A percentile compares a stretch with the other conserved stretches of the same genome.
phyloP scores from a whole-genome alignment of 306 rosid genomes.

The Cucurbita pepo region DNA sequence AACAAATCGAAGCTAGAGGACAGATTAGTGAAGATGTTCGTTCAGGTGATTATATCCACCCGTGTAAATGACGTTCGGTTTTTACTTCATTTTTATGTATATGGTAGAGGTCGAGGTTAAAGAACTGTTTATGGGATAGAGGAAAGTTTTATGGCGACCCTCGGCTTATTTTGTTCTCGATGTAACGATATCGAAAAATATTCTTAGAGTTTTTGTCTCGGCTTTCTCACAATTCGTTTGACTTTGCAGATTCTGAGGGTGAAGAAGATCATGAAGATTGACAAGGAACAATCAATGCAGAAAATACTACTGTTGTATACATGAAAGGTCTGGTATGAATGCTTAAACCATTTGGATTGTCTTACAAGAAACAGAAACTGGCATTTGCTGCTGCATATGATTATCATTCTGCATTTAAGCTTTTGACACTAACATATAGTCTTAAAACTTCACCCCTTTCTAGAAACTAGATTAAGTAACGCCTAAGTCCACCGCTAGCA shows the following conservation, averaged over 20 bases:
- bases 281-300: constrained; percentile 13
- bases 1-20: constrained; percentile 78
- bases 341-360: background rate
- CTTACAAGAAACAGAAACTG: background rate
- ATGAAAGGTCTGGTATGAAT: background rate
- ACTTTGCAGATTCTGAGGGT: constrained; percentile 66
- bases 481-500: no score
- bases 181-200: background rate
- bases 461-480: background rate
- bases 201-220: background rate
- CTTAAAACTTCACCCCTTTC: background rate
- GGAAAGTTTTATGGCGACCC: background rate
- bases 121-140: background rate
- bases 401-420: background rate
- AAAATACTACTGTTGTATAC: background rate
- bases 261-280: constrained; percentile 83
- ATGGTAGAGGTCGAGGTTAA: background rate
- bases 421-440: background rate
- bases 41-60: constrained; percentile 51
- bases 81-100: background rate
- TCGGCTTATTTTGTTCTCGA: background rate
- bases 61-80: background rate
- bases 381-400: background rate
- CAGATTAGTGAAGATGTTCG: constrained; percentile 84
- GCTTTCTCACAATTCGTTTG: background rate